Conservation (phyloP, 495 filamentous ascomycete species). For the Aspergillus kassunensis region DNA sequence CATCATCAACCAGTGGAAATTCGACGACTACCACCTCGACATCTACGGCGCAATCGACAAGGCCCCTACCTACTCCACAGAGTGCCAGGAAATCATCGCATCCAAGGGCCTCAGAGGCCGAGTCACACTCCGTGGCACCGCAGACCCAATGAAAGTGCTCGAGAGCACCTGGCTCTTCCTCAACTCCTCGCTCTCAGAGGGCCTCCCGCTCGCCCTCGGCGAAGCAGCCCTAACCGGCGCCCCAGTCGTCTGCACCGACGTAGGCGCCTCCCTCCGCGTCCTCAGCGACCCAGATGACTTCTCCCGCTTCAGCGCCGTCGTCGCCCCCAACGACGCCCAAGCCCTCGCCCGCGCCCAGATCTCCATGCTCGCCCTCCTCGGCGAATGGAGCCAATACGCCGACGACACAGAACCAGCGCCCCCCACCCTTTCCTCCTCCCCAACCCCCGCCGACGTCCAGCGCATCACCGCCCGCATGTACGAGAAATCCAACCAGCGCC, state of each 20-base stretch:
- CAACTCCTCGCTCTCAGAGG: conserved; percentile 64
- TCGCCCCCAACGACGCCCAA: conserved; percentile 59
- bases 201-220: conserved; percentile 60
- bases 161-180: conserved; percentile 63
- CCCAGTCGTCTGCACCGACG: conserved; percentile 62
- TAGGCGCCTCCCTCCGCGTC: conserved; percentile 59
- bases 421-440: conserved; percentile 46
- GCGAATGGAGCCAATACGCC: conserved; percentile 54
- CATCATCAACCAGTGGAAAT: conserved; percentile 64
- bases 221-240: conserved; percentile 62
- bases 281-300: conserved; percentile 58
- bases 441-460: conserved; percentile 49
- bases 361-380: conserved; percentile 55
- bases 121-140: conserved; percentile 53
- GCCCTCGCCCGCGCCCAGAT: conserved; percentile 60
- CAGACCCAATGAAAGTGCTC: conserved; percentile 54
- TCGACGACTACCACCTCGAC: conserved; percentile 58
- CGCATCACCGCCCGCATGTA: conserved; percentile 58
- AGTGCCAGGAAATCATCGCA: conserved; percentile 60
- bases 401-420: conserved; percentile 41
- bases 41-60: conserved; percentile 63
- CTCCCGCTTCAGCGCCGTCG: conserved; percentile 56
- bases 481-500: conserved; percentile 53
- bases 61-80: conserved; percentile 55
- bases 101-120: conserved; percentile 52